These are phyloP conservation scores for Trypanosoma congolense DNA, from an alignment of 208 protist genomes.

Conservation along the genomic window DNA sequence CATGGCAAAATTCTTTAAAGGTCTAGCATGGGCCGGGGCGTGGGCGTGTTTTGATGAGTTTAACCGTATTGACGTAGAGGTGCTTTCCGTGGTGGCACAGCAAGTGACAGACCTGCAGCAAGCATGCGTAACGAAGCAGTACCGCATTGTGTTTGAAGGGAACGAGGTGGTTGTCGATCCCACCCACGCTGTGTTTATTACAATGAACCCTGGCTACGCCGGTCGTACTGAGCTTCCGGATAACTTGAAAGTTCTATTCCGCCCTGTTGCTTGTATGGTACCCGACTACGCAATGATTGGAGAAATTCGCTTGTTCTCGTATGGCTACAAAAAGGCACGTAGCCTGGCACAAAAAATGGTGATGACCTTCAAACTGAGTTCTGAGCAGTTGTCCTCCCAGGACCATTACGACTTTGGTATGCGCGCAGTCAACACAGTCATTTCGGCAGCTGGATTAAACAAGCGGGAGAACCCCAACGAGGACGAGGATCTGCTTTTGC, in stretches of 20 bases:
- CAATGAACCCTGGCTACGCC: constrained; percentile 99
- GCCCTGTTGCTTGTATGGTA: constrained; percentile 98
- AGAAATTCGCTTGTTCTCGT: constrained; percentile 97
- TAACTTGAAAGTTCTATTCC: constrained; percentile 97
- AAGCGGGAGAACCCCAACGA: constrained; percentile 89
- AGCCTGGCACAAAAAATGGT: constrained; percentile 96
- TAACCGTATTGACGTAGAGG: constrained; percentile 98
- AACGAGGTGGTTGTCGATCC: constrained; percentile 92
- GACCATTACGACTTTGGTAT: constrained; percentile 99
- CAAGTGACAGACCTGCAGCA: constrained; percentile 96
- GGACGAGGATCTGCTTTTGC: constrained; percentile 93
- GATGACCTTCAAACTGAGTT: constrained; percentile 97
- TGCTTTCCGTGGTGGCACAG: constrained; percentile 95
- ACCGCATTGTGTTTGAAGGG: constrained; percentile 92
- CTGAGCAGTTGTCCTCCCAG: constrained; percentile 97
- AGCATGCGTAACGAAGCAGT: constrained; percentile 89
- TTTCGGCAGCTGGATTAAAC: constrained; percentile 95
- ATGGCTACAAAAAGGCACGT: constrained; percentile 96
- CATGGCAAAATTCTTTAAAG: constrained; percentile 98
- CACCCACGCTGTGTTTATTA: constrained; percentile 96
- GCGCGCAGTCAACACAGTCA: constrained; percentile 99
- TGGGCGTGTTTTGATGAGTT: constrained; percentile 99
- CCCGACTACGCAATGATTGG: constrained; percentile 99
- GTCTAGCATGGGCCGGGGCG: constrained; percentile 94
- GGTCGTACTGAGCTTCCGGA: constrained; percentile 97